phyloP scores from a whole-genome alignment of 192 early-diverging fungal species.

The Thamnidium elegans region DNA sequence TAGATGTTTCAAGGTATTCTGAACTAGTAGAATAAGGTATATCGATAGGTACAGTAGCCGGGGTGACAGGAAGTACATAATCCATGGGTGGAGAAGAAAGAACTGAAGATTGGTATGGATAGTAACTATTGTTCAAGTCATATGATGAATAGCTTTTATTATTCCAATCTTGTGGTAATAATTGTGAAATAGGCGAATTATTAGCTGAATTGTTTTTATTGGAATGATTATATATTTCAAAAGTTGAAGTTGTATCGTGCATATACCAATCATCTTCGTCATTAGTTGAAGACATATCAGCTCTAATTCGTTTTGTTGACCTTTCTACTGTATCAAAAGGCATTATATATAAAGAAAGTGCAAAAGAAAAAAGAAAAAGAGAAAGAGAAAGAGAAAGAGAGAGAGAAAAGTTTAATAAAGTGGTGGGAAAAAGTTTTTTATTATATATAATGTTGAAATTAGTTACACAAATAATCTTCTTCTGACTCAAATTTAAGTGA shows the following conservation, averaged over 20 bases:
- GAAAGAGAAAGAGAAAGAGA: constrained; percentile 8
- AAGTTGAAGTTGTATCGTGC: constrained; percentile 13
- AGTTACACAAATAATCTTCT: neutral
- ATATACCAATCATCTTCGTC: constrained; percentile 4
- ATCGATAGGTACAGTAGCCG: constrained; percentile 9
- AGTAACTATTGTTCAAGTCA: neutral
- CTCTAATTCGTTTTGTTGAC: constrained; percentile 24
- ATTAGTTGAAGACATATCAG: neutral
- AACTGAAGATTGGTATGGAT: neutral
- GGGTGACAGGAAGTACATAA: constrained; percentile 4
- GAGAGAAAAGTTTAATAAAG: constrained; percentile 4
- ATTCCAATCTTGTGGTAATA: neutral
- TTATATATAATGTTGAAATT: neutral
- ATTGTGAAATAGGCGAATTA: neutral
- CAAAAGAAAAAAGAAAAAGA: neutral
- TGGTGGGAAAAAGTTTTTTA: neutral
- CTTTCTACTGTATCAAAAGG: constrained; percentile 32
- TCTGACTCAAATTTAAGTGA: neutral
- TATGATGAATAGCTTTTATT: neutral
- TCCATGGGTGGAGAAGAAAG: constrained; percentile 7
- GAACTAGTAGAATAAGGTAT: constrained; percentile 6
- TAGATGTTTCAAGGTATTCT: constrained; percentile 10
- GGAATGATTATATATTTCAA: constrained; percentile 18
- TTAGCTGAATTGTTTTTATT: neutral
- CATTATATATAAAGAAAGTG: constrained; percentile 17